Percentiles rank a stretch among this genome's conserved stretches.
Evolutionary conservation across 2,329 filamentous ascomycete genomes (phyloP).

Genomic region (Sporothrix inflata): DNA sequence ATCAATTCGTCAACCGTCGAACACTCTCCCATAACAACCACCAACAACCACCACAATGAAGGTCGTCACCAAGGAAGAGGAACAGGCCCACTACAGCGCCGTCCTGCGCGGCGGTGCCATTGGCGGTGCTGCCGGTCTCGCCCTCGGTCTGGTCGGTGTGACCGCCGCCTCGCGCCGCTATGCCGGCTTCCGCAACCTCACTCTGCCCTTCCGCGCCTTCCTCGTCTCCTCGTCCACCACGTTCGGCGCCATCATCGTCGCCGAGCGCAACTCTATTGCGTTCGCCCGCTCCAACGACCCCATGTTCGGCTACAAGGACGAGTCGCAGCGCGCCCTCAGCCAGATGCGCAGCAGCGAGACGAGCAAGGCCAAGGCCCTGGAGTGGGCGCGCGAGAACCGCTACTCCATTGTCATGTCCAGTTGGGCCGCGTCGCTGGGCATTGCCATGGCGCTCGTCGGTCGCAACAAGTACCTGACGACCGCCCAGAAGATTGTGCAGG

Average conservation of each 20-base stretch:
- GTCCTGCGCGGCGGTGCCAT: constrained; percentile 79
- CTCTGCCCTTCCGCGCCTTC: constrained; percentile 88
- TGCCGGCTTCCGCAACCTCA: constrained; percentile 76
- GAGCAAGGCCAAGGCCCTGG: constrained; percentile 62
- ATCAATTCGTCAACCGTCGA: background rate
- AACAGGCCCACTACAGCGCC: constrained; percentile 77
- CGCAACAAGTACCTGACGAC: constrained; percentile 75
- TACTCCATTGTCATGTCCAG: constrained; percentile 83
- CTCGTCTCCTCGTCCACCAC: constrained; percentile 80
- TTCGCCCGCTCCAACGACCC: constrained; percentile 75
- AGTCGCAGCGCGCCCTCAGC: constrained; percentile 59
- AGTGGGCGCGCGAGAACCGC: constrained; percentile 78
- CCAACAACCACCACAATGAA: constrained; percentile 68
- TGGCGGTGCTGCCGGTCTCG: constrained; percentile 71
- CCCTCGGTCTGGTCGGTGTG: constrained; percentile 69
- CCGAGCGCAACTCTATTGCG: constrained; percentile 67
- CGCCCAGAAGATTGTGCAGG: constrained; percentile 89
- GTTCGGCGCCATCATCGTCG: constrained; percentile 84
- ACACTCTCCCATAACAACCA: background rate
- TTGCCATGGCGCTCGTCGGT: constrained; percentile 74
- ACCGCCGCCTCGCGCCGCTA: constrained; percentile 71
- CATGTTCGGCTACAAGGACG: constrained; percentile 67
- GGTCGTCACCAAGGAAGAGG: constrained; percentile 92
- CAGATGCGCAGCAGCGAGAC: constrained; percentile 61
- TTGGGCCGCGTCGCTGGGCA: constrained; percentile 80